Percentiles rank a stretch among this genome's conserved stretches.
These are phyloP conservation scores for barley (Hordeum vulgare) DNA, from an alignment of 176 grass and related monocot genomes.

Conservation along the genomic window MorexV3_pseudomolecules_assembly NC_058519.1:41497957-41498456, in stretches of 20 bases:
- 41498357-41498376: background rate
- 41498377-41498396: background rate
- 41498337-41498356: background rate
- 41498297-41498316: conserved; percentile 47
- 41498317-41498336: conserved; percentile 75
- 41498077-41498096: too few relatives aligned
- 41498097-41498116: too few relatives aligned
- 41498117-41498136: background rate
- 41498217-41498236: conserved; percentile 47
- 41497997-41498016: too few relatives aligned
- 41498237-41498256: conserved; percentile 58
- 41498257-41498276: background rate
- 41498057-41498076: too few relatives aligned
- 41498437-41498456: background rate
- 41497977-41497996: too few relatives aligned
- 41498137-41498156: background rate
- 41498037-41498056: too few relatives aligned
- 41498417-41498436: background rate
- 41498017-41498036: too few relatives aligned
- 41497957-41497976: too few relatives aligned
- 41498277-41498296: background rate
- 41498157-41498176: conserved; percentile 60
- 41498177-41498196: conserved; percentile 61
- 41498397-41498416: background rate
- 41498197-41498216: conserved; percentile 61